phyloP scores from a whole-genome alignment of 139 green algal genomes.

The Picochlorum costavermella region DNA sequence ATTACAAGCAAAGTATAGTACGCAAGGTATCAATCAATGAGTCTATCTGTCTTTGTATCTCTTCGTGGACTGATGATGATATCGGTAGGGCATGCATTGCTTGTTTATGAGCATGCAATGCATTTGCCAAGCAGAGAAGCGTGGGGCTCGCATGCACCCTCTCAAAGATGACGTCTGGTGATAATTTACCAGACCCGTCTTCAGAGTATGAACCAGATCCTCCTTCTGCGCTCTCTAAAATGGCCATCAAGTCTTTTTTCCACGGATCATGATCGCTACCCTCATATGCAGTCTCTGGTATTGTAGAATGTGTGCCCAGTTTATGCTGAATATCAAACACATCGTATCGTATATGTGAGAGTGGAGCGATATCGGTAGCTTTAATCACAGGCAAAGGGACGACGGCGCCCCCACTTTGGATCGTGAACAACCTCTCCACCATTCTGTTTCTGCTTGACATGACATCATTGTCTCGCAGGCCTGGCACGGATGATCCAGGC shows the following conservation, averaged over 20 bases:
- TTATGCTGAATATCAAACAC: not conserved
- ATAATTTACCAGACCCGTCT: not conserved
- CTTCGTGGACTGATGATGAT: slow-evolving; percentile 14
- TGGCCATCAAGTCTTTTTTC: not conserved
- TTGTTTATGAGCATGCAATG: slow-evolving; percentile 58
- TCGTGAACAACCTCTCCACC: slow-evolving; percentile 46
- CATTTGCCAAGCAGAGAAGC: slow-evolving; percentile 64
- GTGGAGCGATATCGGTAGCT: slow-evolving; percentile 48
- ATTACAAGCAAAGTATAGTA: slow-evolving; percentile 58
- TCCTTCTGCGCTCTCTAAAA: not conserved
- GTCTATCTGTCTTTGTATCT: slow-evolving; percentile 5
- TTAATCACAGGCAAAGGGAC: slow-evolving; percentile 75
- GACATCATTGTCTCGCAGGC: not conserved
- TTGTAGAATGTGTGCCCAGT: not conserved
- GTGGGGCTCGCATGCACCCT: slow-evolving; percentile 40
- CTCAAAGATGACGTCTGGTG: not conserved
- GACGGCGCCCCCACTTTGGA: slow-evolving; percentile 59
- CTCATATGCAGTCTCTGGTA: not conserved
- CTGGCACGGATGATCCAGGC: not conserved
- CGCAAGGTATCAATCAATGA: slow-evolving; percentile 50
- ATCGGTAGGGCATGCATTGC: slow-evolving; percentile 19
- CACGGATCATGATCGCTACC: not conserved
- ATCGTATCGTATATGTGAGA: slow-evolving; percentile 50
- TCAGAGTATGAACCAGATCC: not conserved
- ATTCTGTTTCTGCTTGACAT: slow-evolving; percentile 13